Evolutionary conservation across 2,329 filamentous ascomycete genomes (phyloP).

Genomic region (Cordyceps militaris): DNA sequence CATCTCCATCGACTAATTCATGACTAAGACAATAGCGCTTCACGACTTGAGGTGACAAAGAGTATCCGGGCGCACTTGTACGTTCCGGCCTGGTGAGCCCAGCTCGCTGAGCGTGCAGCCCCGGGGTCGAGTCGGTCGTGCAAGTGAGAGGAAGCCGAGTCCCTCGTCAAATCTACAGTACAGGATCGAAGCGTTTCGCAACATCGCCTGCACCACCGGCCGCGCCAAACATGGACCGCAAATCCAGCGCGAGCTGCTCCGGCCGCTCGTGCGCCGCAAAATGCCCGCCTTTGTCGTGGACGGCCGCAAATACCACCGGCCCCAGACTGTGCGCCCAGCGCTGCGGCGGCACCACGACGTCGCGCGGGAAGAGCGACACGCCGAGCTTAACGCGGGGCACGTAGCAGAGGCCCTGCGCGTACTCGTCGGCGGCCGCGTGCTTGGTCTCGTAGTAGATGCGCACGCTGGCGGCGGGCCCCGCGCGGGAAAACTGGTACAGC

Average conservation of each 20-base stretch:
- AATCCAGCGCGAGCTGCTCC: slow-evolving; percentile 42
- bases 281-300: slow-evolving; percentile 47
- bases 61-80: too few species aligned
- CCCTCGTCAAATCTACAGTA: background rate
- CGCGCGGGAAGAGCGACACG: slow-evolving; percentile 49
- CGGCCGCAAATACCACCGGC: slow-evolving; percentile 49
- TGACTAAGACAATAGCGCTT: slow-evolving; percentile 1
- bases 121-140: too few species aligned
- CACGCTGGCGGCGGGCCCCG: slow-evolving; percentile 59
- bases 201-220: slow-evolving; percentile 37
- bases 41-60: too few species aligned
- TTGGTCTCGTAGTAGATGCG: slow-evolving; percentile 66
- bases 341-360: slow-evolving; percentile 47
- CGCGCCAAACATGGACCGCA: slow-evolving; percentile 48
- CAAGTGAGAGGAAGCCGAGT: too few species aligned
- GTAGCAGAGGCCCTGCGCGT: slow-evolving; percentile 19
- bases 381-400: slow-evolving; percentile 35
- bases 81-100: too few species aligned
- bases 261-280: slow-evolving; percentile 56
- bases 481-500: slow-evolving; percentile 63
- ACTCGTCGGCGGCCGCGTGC: slow-evolving; percentile 29
- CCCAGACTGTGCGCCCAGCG: slow-evolving; percentile 53
- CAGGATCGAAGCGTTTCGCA: slow-evolving; percentile 16
- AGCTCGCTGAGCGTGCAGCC: too few species aligned
- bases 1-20: background rate